Conservation (phyloP, 2,329 filamentous ascomycete genomes). For the Cordyceps tenuipes region DNA sequence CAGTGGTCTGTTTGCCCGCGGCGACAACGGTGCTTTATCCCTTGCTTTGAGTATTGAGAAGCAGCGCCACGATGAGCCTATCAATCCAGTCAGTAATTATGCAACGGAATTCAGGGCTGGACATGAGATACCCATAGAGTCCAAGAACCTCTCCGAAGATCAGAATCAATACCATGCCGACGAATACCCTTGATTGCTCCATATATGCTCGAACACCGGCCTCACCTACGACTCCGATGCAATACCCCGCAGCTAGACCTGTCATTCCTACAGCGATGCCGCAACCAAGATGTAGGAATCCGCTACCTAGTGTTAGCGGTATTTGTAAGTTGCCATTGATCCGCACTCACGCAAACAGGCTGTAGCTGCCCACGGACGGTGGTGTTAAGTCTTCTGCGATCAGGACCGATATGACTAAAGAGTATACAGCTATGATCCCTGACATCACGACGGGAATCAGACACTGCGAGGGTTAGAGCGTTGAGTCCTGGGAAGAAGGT, state of each 20-base stretch:
- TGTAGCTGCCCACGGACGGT: constrained; percentile 59
- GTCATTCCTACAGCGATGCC: constrained; percentile 88
- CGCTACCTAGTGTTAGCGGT: constrained; percentile 39
- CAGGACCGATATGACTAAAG: constrained; percentile 90
- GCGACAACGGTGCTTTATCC: constrained; percentile 32
- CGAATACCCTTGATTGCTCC: constrained; percentile 91
- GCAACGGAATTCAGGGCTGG: too few species aligned
- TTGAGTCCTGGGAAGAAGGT: not conserved
- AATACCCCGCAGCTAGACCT: constrained; percentile 89
- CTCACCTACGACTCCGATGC: constrained; percentile 93
- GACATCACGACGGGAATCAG: constrained; percentile 94
- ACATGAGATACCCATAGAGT: constrained; percentile 72
- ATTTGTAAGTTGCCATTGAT: not conserved
- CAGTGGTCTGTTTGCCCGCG: not conserved
- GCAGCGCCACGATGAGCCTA: constrained; percentile 85
- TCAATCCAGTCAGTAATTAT: not conserved
- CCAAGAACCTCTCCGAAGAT: constrained; percentile 98
- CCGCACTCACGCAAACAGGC: constrained; percentile 65
- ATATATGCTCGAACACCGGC: constrained; percentile 91
- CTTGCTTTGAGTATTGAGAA: constrained; percentile 81
- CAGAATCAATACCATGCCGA: constrained; percentile 96
- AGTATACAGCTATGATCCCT: constrained; percentile 97
- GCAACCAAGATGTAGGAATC: constrained; percentile 88
- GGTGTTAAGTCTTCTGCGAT: constrained; percentile 85
- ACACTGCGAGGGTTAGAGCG: constrained; percentile 41